phyloP scores from a whole-genome alignment of 1,284 basidiomycete genomes.

The Cystobasidium pallidum region DNA sequence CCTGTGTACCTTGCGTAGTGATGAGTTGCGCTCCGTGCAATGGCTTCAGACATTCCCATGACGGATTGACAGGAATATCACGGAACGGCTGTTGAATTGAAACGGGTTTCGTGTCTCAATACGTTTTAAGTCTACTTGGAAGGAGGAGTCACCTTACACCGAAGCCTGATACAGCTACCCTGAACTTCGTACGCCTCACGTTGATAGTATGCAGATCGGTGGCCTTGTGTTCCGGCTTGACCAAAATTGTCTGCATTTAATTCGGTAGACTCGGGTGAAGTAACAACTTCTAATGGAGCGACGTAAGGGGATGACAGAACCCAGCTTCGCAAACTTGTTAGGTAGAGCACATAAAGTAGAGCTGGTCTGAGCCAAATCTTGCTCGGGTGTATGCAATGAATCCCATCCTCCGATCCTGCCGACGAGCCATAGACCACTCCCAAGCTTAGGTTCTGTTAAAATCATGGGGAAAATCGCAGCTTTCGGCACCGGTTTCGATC shows the following conservation, averaged over 20 bases:
- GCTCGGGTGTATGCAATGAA: too few relatives aligned
- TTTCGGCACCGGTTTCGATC: too few relatives aligned
- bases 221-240: neutral
- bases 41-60: constrained; percentile 24
- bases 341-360: too few relatives aligned
- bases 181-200: neutral
- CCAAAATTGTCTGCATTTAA: neutral
- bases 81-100: constrained; percentile 24
- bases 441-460: too few relatives aligned
- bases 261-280: neutral
- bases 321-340: too few relatives aligned
- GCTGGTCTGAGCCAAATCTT: too few relatives aligned
- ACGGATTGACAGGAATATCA: constrained; percentile 36
- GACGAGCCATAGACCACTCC: too few relatives aligned
- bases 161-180: constrained; percentile 15
- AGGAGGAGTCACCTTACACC: neutral
- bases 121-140: too few relatives aligned
- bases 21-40: neutral
- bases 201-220: neutral
- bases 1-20: neutral
- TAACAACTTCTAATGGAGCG: neutral
- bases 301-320: too few relatives aligned
- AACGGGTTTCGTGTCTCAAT: too few relatives aligned
- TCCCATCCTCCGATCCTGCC: too few relatives aligned
- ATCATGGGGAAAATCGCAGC: too few relatives aligned